phyloP scores from a whole-genome alignment of 768 basidiomycete species.

The Cystofilobasidium capitatum region DNA sequence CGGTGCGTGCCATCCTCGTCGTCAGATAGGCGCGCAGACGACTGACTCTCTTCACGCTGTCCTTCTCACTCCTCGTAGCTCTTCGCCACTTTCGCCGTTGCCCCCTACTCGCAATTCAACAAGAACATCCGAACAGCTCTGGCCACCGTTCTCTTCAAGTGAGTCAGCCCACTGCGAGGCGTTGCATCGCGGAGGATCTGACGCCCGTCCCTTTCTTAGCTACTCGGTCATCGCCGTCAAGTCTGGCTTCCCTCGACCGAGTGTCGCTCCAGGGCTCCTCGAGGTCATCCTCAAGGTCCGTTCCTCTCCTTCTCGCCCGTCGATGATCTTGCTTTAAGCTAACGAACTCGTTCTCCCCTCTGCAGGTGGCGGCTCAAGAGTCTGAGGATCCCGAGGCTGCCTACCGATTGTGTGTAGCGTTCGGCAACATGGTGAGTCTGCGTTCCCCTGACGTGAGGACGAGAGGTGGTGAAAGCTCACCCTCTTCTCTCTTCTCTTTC shows the following conservation, averaged over 20 bases:
- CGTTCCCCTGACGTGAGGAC: neutral
- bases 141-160: constrained; percentile 84
- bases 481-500: neutral
- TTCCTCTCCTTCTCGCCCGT: neutral
- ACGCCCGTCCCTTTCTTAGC: constrained; percentile 22
- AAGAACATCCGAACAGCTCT: constrained; percentile 61
- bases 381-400: constrained; percentile 36
- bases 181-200: constrained; percentile 2
- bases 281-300: constrained; percentile 30
- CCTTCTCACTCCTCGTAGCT: constrained; percentile 32
- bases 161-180: constrained; percentile 35
- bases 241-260: constrained; percentile 24
- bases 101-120: constrained; percentile 32
- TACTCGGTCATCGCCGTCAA: constrained; percentile 32
- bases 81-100: constrained; percentile 48
- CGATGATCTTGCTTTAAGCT: constrained; percentile 1
- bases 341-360: neutral
- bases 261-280: constrained; percentile 27
- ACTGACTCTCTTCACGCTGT: neutral
- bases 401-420: constrained; percentile 38
- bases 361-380: constrained; percentile 24
- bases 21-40: neutral
- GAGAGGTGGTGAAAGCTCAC: neutral
- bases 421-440: constrained; percentile 39
- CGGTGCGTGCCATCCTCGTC: constrained; percentile 18